These are phyloP conservation scores for Ceratocystis lukuohia DNA, from an alignment of 2,329 filamentous ascomycete species.

Conservation along the genomic window DNA sequence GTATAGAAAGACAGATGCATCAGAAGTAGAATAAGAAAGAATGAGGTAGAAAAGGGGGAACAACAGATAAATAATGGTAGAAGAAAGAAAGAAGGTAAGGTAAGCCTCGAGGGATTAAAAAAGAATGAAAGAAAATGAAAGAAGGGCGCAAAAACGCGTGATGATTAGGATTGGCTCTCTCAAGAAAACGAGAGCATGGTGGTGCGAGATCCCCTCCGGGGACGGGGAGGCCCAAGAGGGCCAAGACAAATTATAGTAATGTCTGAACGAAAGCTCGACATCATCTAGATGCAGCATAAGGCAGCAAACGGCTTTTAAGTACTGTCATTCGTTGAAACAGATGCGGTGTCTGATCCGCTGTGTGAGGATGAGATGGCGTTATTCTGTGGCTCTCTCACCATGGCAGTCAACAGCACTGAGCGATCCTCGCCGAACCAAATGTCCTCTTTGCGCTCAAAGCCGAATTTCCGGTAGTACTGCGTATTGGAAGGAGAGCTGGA, in stretches of 20 bases:
- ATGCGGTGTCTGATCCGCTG: not conserved
- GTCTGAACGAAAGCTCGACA: not conserved
- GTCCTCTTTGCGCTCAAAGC: conserved; percentile 52
- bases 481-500: conserved; percentile 57
- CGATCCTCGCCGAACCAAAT: conserved; percentile 47
- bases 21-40: not conserved
- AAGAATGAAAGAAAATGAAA: conserved; percentile 11
- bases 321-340: conserved; percentile 12
- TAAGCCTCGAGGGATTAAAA: not conserved
- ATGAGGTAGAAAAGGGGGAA: conserved; percentile 1
- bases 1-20: not conserved
- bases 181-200: not conserved
- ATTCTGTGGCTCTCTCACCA: conserved; percentile 58
- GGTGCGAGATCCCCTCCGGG: not conserved
- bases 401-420: conserved; percentile 57
- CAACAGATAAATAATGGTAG: not conserved
- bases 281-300: too few species aligned
- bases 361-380: conserved; percentile 21
- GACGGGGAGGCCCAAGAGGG: not conserved
- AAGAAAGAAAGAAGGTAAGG: not conserved
- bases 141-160: conserved; percentile 7
- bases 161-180: too few species aligned
- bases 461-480: conserved; percentile 60
- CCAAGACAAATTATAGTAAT: not conserved
- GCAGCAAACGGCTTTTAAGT: conserved; percentile 12